Percentiles rank a stretch among this genome's conserved stretches.
phyloP scores from a whole-genome alignment of 2,329 filamentous ascomycete species.

The Sphaerulina vaccinii region DNA sequence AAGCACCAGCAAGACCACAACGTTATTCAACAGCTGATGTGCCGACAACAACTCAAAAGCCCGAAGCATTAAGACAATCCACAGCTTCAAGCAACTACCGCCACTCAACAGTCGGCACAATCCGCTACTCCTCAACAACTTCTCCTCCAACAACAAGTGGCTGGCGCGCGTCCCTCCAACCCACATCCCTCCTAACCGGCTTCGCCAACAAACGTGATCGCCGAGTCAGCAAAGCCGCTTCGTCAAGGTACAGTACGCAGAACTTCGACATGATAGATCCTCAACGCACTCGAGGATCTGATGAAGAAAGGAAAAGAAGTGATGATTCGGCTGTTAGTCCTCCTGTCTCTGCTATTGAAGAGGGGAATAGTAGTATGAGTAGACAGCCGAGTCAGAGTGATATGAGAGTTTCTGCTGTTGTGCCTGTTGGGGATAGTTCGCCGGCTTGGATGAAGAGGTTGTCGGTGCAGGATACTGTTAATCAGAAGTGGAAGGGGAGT shows the following conservation, averaged over 20 bases:
- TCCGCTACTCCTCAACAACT: conserved; percentile 1
- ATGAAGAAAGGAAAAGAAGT: neutral
- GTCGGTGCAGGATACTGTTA: neutral
- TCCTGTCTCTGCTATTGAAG: neutral
- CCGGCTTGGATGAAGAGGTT: neutral
- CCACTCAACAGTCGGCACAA: conserved; percentile 4
- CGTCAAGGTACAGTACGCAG: neutral
- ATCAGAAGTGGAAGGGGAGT: neutral
- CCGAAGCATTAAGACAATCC: neutral
- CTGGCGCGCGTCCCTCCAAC: neutral
- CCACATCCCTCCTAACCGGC: neutral
- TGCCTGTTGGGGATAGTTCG: neutral
- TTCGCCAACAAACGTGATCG: conserved; percentile 6
- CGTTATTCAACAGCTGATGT: conserved; percentile 4
- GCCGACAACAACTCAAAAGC: neutral
- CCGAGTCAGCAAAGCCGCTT: conserved; percentile 3
- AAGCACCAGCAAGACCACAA: conserved; percentile 5
- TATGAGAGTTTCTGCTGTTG: neutral
- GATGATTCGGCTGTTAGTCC: neutral
- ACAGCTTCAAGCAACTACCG: conserved; percentile 2
- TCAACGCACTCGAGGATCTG: neutral
- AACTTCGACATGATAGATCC: conserved; percentile 5
- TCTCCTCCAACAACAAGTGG: neutral
- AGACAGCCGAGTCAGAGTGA: neutral
- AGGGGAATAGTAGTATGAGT: neutral